Evolutionary conservation across 1,139 yeast species (phyloP), one percentile per base, ranked within the genome.

Genomic region (Pichia sp.): DNA sequence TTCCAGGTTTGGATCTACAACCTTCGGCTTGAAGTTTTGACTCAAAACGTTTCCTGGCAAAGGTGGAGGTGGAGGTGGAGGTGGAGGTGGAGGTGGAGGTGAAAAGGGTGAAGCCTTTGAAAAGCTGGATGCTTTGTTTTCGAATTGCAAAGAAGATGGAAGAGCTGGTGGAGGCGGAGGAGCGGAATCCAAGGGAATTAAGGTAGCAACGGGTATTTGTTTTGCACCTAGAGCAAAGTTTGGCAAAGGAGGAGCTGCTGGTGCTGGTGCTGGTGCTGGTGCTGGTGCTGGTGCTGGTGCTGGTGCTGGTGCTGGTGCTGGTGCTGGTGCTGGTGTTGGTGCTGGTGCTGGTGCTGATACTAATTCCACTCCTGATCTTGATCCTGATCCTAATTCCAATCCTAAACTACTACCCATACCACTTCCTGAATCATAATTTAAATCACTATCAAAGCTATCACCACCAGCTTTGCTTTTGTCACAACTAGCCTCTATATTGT

Each of bases 401-500:
- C 40, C 44, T 9, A 32, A 27, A 27, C 42, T 38, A 8, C 5
- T 6, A 16, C 40, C 44, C 10, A 27, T n/a, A 5, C 37, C 37
- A 9, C 8, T 4, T 4, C 39, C 36, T 27, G n/a, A 33, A 4
- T 10, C 29, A 16, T 16, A 16, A 16, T 16, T 16, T 16, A 16
- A 16, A 16, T 1, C 23, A 31, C 33, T 10, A 31, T 31, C 33
- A 31, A 31, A 31, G 11, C 26, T 23, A 7, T 34, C 26, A 34
- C 11, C 36, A 7, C n/a, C 27, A 27, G n/a, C 2, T 37, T 11
- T n/a, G 27, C n/a, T 5, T 6, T 37, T 37, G 7, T 33, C 39
- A 34, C 44, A 42, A 42, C 29, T 38, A 5, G 42, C 42, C 35
- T 44, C 38, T 4, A 51, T 40, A 40, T 54, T 56, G 40, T 60